These are phyloP conservation scores for Rhinocladiella similis DNA, from an alignment of 2,329 filamentous ascomycete species.

Conservation along the genomic window DNA sequence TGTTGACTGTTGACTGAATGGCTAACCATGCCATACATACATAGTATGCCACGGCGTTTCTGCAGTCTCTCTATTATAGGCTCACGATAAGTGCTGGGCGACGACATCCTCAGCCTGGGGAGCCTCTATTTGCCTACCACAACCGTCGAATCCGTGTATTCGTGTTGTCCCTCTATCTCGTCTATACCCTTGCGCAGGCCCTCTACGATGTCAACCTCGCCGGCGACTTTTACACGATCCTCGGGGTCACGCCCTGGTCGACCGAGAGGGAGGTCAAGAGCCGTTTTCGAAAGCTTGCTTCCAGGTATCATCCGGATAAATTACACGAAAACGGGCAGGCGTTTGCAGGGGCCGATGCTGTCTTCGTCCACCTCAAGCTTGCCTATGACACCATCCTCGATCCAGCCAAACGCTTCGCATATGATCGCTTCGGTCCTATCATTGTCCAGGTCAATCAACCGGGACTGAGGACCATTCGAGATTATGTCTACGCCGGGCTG, in stretches of 20 bases:
- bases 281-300: slow-evolving; percentile 74
- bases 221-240: slow-evolving; percentile 76
- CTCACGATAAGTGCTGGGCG: slow-evolving; percentile 87
- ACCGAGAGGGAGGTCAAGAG: slow-evolving; percentile 80
- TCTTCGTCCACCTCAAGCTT: slow-evolving; percentile 80
- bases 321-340: slow-evolving; percentile 38
- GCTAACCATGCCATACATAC: not conserved
- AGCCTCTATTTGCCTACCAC: slow-evolving; percentile 68
- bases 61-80: slow-evolving; percentile 81
- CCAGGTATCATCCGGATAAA: slow-evolving; percentile 83
- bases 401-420: slow-evolving; percentile 76
- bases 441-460: slow-evolving; percentile 59
- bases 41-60: slow-evolving; percentile 74
- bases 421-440: slow-evolving; percentile 81
- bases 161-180: slow-evolving; percentile 79
- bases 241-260: slow-evolving; percentile 64
- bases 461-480: slow-evolving; percentile 58
- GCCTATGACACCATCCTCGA: slow-evolving; percentile 82
- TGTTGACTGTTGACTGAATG: not conserved
- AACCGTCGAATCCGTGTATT: slow-evolving; percentile 79
- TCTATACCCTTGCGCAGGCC: slow-evolving; percentile 91
- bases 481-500: slow-evolving; percentile 72
- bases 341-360: slow-evolving; percentile 33
- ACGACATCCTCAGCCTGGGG: slow-evolving; percentile 70
- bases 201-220: slow-evolving; percentile 73